phyloP scores from a whole-genome alignment of 768 basidiomycete species.

The Mycena filopes region DNA sequence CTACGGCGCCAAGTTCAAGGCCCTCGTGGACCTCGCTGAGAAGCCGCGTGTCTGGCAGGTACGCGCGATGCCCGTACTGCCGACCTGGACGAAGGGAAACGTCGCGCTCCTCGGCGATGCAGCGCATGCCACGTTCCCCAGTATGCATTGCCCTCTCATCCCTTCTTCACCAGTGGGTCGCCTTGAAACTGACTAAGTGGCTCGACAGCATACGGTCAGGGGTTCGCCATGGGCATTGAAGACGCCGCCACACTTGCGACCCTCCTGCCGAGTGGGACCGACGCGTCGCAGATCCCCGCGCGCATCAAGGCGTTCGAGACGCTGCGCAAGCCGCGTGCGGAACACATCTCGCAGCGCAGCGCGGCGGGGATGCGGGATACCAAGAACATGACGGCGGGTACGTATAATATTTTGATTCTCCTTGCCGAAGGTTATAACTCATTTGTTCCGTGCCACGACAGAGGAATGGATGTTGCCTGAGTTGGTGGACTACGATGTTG shows the following conservation, averaged over 20 bases:
- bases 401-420: not conserved
- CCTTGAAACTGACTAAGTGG: not conserved
- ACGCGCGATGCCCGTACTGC: not conserved
- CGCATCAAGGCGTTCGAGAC: conserved; percentile 7
- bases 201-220: conserved; percentile 9
- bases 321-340: conserved; percentile 15
- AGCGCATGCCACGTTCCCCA: conserved; percentile 18
- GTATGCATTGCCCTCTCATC: not conserved
- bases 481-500: not conserved
- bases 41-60: conserved; percentile 9
- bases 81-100: conserved; percentile 18
- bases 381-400: not conserved
- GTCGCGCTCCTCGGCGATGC: conserved; percentile 21
- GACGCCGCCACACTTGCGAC: conserved; percentile 4
- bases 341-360: conserved; percentile 1
- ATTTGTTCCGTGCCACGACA: not conserved
- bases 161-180: accelerated
- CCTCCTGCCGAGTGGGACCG: conserved; percentile 3
- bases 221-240: conserved; percentile 15
- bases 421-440: not conserved
- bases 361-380: not conserved
- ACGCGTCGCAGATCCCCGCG: not conserved
- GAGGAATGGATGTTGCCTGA: not conserved
- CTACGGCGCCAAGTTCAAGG: conserved; percentile 8
- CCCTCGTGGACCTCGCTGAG: conserved; percentile 1